Conservation (phyloP, 2,329 filamentous ascomycete species). For the Colletotrichum shisoi region DNA sequence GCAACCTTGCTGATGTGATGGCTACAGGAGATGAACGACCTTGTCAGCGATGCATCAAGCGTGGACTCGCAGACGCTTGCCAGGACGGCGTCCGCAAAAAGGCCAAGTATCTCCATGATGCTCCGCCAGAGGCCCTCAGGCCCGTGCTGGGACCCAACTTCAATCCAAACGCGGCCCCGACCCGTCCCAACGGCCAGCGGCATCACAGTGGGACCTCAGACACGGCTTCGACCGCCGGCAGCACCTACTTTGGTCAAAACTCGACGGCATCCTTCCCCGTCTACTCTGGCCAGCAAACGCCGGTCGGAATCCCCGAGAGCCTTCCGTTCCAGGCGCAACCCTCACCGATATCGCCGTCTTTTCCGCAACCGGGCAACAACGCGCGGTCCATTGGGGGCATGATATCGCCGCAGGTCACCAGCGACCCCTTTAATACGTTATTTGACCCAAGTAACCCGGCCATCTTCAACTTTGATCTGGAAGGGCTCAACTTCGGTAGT, state of each 20-base stretch:
- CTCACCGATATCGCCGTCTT: constrained; percentile 78
- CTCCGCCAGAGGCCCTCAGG: constrained; percentile 85
- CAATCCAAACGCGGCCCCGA: constrained; percentile 63
- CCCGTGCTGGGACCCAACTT: constrained; percentile 80
- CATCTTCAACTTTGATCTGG: constrained; percentile 94
- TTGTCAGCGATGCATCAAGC: constrained; percentile 92
- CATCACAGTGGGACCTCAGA: constrained; percentile 48
- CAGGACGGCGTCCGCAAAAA: constrained; percentile 98
- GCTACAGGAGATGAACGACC: constrained; percentile 87
- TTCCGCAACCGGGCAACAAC: constrained; percentile 60
- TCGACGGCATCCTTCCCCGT: constrained; percentile 59
- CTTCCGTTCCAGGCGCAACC: constrained; percentile 70
- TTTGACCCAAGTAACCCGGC: constrained; percentile 94
- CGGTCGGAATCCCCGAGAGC: constrained; percentile 58
- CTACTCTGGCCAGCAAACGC: constrained; percentile 58
- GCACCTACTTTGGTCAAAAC: constrained; percentile 59
- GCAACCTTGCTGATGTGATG: constrained; percentile 34
- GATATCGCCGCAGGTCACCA: constrained; percentile 59
- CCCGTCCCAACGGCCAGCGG: constrained; percentile 53
- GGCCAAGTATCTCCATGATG: constrained; percentile 98
- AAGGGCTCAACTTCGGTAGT: constrained; percentile 93
- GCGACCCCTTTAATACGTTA: constrained; percentile 65
- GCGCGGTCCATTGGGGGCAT: constrained; percentile 51
- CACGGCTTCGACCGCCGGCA: constrained; percentile 55
- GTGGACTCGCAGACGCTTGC: constrained; percentile 87